Base-by-base conservation (phyloP, 768 basidiomycete genomes). In the Cubamyces sp. region DNA sequence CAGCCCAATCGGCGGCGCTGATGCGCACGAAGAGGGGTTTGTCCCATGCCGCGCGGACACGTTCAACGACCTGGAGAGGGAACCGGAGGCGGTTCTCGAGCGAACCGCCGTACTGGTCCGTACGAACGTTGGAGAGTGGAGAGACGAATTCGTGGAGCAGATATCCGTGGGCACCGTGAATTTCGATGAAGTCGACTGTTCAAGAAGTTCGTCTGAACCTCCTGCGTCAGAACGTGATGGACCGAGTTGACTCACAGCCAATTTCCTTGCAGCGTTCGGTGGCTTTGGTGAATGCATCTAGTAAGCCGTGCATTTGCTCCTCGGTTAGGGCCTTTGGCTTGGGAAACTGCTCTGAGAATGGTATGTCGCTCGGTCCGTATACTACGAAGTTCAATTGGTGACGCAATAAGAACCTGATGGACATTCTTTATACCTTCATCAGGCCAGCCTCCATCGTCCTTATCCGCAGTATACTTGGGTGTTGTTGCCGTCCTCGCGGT, bases 151-250 rank as follows among this genome's bases (percentile, higher is more conserved):
- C 70, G 71, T 86, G 83, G 1, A 87, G 34, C n/a, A 90, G 81
- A 69, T 88, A 88, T 30, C 84, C 89, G 69, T 92, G 90, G 2
- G 90, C 90, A 8, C 73, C 82, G 69, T 92, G 90, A 18, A 92
- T 67, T 71, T 92, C 88, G 41, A 90, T 85, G 69, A 87, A 86
- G 69, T 89, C 86, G 66, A 84, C 86, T 87, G 67, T 5, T 15
- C 16, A n/a, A n/a, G 21, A 57, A 34, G 54, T 9, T 57, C 21
- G 53, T 57, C 26, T 55, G 39, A 28, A 18, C 15, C 3, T 5
- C 6, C 9, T 12, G 12, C 40, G 28, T 19, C 26, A 30, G 5
- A 1, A 5, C 2, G 39, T 11, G 19, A 15, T 18, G 34, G 39
- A 39, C 14, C 16, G n/a, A 42, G 19, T 41, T 7, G 30, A 65